Evolutionary conservation across 345 rosid genomes (phyloP), one percentile per base, ranked within the genome.

Genomic region (Arabis alpina): DNA sequence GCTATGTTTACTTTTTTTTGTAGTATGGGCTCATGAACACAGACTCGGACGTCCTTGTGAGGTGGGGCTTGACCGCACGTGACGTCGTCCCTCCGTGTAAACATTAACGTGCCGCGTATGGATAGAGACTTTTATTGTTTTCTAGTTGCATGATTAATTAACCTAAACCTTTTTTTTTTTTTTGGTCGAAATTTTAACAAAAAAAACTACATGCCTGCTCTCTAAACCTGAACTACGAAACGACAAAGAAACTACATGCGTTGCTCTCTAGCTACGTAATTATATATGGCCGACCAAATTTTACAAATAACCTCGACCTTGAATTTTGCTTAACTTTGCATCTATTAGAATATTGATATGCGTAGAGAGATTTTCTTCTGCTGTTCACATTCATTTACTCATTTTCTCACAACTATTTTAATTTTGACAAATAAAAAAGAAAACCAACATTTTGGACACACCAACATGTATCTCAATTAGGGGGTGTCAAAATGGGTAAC

Each of bases 101-200:
- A 58, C 73, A 58, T 39, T 37, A 37, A 58, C 30, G 9, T 5
- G 73, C 58, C 66, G 66, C 58, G 73, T 69, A 49, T 15, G 40
- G 41, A 58, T 25, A 39, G 23, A 40, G 58, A 69, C 50, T 69
- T 69, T 37, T 30, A 0, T 14, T 11, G 4, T 11, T 32, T 49
- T 2, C 4, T 12, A 37, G 30, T 25, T 45, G 14, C 44, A 32
- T 36, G 12, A 37, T 36, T 64, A 23, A 19, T 19, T 19, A 19
- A 19, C 23, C 23, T 19, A 19, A 19, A 61, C 66, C 14, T 45
- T n/a, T n/a, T n/a, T n/a, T n/a, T n/a, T n/a, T n/a, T n/a, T n/a
- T n/a, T n/a, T n/a, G n/a, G n/a, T n/a, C n/a, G n/a, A n/a, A n/a
- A n/a, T n/a, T n/a, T n/a, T n/a, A n/a, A n/a, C n/a, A n/a, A n/a